Base-by-base conservation (phyloP, 345 rosid genomes). In the Eucalyptus pauciflora region DNA sequence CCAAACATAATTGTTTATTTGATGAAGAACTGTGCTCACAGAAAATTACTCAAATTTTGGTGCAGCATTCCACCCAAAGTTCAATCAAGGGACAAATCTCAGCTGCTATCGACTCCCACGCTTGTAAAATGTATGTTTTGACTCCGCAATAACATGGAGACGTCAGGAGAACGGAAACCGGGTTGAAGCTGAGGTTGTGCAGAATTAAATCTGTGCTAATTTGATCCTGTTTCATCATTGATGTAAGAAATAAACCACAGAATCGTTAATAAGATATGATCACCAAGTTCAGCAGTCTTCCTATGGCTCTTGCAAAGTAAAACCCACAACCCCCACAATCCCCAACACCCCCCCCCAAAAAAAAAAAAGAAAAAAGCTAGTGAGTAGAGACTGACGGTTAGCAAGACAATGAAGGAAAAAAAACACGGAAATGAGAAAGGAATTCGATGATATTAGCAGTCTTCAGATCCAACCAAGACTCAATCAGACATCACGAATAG, bases 71-170 rank as follows among this genome's bases (percentile, higher is more conserved):
- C 16, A 94, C 91, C 45, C 15, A 56, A 58, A 4, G 54, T 8
- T 88, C 86, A 54, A 87, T 91, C 37, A 71, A 87, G 45, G 92
- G 89, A n/a, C 88, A 92, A 13, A 33, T 95, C 49, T 88, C 94
- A 2, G 95, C 94, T 3, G 46, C 80, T 13, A 29, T 95, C 89
- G 91, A 91, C 20, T 89, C 95, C 22, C 96, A 94, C 89, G 93
- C 94, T 27, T 92, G 94, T 85, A 93, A 93, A 50, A 95, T 95
- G 96, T 93, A 91, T 60, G 92, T 94, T 56, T 89, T 95, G 13
- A 88, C 91, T 80, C 94, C 94, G 5, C 67, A 86, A 54, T 76
- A 22, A 76, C 85, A 41, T 1, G 2, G 85, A 12, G 24, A 76
- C 85, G 11, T 76, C 85, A 76, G 29, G 48, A 41, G 85, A 41